Base-by-base conservation (phyloP, 2,329 filamentous ascomycete genomes). In the Ophiostoma pallidulum region DNA sequence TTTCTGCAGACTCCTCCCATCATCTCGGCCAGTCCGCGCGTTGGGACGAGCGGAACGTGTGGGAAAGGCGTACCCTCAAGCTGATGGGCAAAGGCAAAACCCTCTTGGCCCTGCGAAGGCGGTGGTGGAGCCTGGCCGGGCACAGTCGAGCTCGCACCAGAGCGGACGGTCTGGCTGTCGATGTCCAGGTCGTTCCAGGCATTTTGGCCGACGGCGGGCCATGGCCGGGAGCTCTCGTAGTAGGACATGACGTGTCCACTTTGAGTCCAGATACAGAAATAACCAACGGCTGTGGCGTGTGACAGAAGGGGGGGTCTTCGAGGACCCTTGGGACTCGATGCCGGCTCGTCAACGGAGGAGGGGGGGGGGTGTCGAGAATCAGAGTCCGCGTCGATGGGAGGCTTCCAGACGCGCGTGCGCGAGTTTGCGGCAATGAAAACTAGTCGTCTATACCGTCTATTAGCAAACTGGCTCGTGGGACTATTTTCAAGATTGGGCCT, bases 31-130 rank as follows among this genome's bases (percentile, higher is more conserved):
- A n/a, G n/a, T n/a, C n/a, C n/a, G n/a, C n/a, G n/a, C n/a, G n/a
- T n/a, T n/a, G n/a, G n/a, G n/a, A n/a, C n/a, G n/a, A n/a, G n/a
- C n/a, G n/a, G n/a, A n/a, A n/a, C n/a, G n/a, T n/a, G n/a, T n/a
- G n/a, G n/a, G n/a, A n/a, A n/a, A n/a, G n/a, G n/a, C 63, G 45
- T 63, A 65, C 63, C 63, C 57, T 66, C 63, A 26, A 65, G 48
- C 46, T 66, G 64, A 48, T 64, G 60, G 38, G 54, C 47, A 45
- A 66, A 66, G 8, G 64, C 63, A 14, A 58, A 47, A 10, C 46
- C 39, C 10, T 55, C 53, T 9, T 45, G 47, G 8, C 52, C 52
- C 16, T 47, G 50, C n/a, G 42, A 12, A 3, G 54, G 40, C n/a
- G 54, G 52, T 8, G 52, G 50, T 18, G 62, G 51, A 36, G 61